These are phyloP conservation scores for Auriscalpium orientale DNA, from an alignment of 768 basidiomycete genomes.

Conservation along the genomic window DNA sequence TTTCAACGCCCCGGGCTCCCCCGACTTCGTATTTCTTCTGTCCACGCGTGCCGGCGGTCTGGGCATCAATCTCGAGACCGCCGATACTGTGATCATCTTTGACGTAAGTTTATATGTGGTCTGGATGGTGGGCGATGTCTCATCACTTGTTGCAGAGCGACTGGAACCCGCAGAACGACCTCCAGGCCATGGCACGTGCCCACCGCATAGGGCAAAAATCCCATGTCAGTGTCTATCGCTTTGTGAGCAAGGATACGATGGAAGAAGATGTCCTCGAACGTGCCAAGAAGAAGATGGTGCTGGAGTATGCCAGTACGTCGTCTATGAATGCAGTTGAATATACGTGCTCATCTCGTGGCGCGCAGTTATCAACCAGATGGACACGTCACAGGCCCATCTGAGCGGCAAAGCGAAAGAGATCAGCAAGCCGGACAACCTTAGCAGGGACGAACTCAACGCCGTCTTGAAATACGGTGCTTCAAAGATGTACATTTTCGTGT, in stretches of 20 bases:
- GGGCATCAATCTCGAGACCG: slow-evolving; percentile 98
- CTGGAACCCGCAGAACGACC: slow-evolving; percentile 97
- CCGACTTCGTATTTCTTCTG: slow-evolving; percentile 94
- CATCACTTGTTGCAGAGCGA: slow-evolving; percentile 58
- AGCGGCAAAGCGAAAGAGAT: slow-evolving; percentile 76
- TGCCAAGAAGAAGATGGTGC: slow-evolving; percentile 98
- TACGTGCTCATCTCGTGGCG: no score
- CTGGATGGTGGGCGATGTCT: slow-evolving; percentile 3
- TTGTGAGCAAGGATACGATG: slow-evolving; percentile 99
- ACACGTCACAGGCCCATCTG: slow-evolving; percentile 95
- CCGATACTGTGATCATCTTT: slow-evolving; percentile 97
- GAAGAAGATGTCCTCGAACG: slow-evolving; percentile 98
- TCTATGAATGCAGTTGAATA: no score
- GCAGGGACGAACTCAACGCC: slow-evolving; percentile 94
- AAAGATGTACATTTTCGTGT: slow-evolving; percentile 63
- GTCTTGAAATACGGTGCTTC: slow-evolving; percentile 99
- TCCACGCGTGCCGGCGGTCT: slow-evolving; percentile 96
- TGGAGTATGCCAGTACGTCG: slow-evolving; percentile 95
- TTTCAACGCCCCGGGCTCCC: slow-evolving; percentile 89
- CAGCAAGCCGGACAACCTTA: slow-evolving; percentile 73
- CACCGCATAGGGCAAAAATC: slow-evolving; percentile 99
- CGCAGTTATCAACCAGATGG: slow-evolving; percentile 98
- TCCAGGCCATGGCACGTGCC: slow-evolving; percentile 98
- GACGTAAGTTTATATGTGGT: slow-evolving; percentile 53
- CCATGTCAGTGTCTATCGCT: slow-evolving; percentile 96